Base-by-base conservation (phyloP, 495 filamentous ascomycete species). In the Sordaria brevicollis region DNA sequence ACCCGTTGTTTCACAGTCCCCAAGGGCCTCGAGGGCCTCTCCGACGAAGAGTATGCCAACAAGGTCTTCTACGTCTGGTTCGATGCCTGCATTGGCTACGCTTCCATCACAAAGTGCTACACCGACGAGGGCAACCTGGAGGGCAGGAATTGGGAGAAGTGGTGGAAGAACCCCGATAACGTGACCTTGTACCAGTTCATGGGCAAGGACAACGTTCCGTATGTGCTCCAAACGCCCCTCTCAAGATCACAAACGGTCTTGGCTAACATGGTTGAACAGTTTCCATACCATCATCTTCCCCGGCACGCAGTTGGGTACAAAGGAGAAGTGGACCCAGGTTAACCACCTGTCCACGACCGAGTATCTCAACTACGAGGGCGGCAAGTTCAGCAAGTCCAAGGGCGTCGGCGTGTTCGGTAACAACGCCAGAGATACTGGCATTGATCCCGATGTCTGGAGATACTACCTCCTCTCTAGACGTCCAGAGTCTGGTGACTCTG, bases 21-120 rank as follows among this genome's bases (percentile, higher is more conserved):
- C 31, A 75, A 72, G 9, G 68, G 71, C 31, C 70, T 76, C 8
- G 73, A 76, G 8, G 76, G 75, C 7, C 69, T 75, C 7, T 67
- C 57, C 17, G 73, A 75, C 2, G 69, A 74, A 69, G 73, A 74
- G 10, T 94, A 89, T 65, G 89, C 90, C 69, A 84, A 90, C 69
- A 96, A 96, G 84, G 93, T 96, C 70, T 85, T 98, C 71, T 99
- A 99, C 74, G 93, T 97, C 41, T 99, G 95, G 95, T 99, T 99
- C 74, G 95, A 99, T 79, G 95, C 95, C 39, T 97, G 93, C 79
- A 96, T 97, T 71, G 95, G 95, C 10, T 99, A 99, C 77, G 88
- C 92, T 5, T 97, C 93, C 0, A 99, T 99, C 72, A 98, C 95
- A 7, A 93, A 92, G 68, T 93, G 90, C 73, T 97, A 95, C 79